Evolutionary conservation across 768 basidiomycete genomes (phyloP).

Genomic region (Collybia sp.): DNA sequence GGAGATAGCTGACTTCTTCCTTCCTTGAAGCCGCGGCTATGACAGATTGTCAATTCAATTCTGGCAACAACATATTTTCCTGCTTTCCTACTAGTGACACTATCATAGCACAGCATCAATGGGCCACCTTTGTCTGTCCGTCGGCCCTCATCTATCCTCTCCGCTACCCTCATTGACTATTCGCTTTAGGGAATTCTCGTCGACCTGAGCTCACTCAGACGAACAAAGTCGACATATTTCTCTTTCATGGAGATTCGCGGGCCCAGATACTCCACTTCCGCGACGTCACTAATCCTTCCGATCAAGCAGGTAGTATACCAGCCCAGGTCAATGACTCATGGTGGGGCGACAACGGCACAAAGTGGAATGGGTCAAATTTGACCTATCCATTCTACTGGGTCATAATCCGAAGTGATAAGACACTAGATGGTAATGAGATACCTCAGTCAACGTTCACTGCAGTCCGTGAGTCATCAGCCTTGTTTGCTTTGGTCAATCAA

Average conservation of each 20-base stretch:
- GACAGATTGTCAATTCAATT: conserved; percentile 43
- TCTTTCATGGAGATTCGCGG: conserved; percentile 69
- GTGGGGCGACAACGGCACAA: conserved; percentile 54
- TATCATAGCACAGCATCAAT: conserved; percentile 65
- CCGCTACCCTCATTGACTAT: conserved; percentile 10
- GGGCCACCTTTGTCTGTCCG: conserved; percentile 78
- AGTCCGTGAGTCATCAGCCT: conserved; percentile 52
- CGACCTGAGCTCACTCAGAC: conserved; percentile 61
- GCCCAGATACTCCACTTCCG: conserved; percentile 38
- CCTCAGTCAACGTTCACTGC: conserved; percentile 75
- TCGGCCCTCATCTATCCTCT: conserved; percentile 18
- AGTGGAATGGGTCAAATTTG: conserved; percentile 46
- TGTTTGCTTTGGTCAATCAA: conserved; percentile 6
- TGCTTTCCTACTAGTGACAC: conserved; percentile 65
- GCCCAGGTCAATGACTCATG: conserved; percentile 69
- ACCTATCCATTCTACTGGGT: conserved; percentile 77
- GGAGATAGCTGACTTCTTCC: background rate
- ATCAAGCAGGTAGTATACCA: conserved; percentile 48
- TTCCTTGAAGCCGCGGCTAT: conserved; percentile 33
- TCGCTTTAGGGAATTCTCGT: conserved; percentile 65
- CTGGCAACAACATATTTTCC: conserved; percentile 70
- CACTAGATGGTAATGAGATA: conserved; percentile 53
- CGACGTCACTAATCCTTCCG: conserved; percentile 39
- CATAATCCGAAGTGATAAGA: conserved; percentile 53
- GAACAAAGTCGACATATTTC: conserved; percentile 68